These are phyloP conservation scores for Kwoniella europaea DNA, from an alignment of 768 basidiomycete genomes.

Conservation along the genomic window DNA sequence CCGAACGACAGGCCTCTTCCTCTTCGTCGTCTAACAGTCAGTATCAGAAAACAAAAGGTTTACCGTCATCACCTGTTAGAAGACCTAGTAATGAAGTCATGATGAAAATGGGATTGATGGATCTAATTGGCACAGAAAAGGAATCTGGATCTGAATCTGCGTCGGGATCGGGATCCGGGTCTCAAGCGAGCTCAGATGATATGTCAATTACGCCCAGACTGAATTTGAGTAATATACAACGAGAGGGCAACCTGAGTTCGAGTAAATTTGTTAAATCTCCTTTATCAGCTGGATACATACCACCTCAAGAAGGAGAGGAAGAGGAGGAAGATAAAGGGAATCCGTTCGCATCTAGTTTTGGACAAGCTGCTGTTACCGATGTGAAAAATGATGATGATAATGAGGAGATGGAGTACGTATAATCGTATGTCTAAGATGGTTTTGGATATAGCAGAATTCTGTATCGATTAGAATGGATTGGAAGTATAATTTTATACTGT, in stretches of 20 bases:
- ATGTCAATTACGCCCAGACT: background rate
- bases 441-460: background rate
- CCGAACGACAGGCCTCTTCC: background rate
- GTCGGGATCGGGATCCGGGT: no score
- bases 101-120: conserved; percentile 15
- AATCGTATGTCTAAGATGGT: background rate
- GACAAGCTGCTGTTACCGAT: background rate
- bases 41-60: background rate
- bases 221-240: background rate
- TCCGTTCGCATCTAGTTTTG: conserved; percentile 7
- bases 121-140: background rate
- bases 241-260: background rate
- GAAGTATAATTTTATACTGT: no score
- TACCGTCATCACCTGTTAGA: background rate
- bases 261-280: background rate
- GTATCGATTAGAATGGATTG: background rate
- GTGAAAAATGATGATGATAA: background rate
- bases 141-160: background rate
- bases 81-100: conserved; percentile 8
- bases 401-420: background rate
- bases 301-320: background rate
- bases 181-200: background rate
- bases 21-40: background rate
- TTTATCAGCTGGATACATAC: background rate
- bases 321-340: background rate